A percentile compares a stretch with the other conserved stretches of the same genome.
These are phyloP conservation scores for Groenewaldozyma auringiensis DNA, from an alignment of 1,139 yeast genomes.

Conservation along the genomic window DNA sequence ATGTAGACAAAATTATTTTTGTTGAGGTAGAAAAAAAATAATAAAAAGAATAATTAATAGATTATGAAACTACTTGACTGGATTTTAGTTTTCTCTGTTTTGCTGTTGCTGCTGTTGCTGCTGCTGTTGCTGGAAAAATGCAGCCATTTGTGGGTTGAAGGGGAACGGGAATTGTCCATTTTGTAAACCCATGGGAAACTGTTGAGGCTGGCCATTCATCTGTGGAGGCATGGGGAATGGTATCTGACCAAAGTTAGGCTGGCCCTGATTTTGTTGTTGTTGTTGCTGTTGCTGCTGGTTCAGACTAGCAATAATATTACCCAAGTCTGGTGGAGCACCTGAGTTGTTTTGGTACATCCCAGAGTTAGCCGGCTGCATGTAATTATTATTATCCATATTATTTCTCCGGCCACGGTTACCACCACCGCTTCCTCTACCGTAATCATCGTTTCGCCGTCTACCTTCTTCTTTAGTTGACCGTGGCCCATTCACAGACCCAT, in stretches of 20 bases:
- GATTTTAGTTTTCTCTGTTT: neutral
- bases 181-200: constrained; percentile 3
- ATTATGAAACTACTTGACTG: too few species aligned
- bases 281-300: constrained; percentile 12
- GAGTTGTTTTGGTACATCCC: neutral
- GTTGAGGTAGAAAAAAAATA: neutral
- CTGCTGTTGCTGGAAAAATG: constrained; percentile 18
- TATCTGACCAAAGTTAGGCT: constrained; percentile 1
- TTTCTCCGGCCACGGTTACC: constrained; percentile 9
- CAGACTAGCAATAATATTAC: constrained; percentile 15
- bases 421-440: too few species aligned
- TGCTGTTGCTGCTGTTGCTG: constrained; percentile 14
- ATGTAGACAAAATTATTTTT: too few species aligned
- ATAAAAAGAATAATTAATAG: too few species aligned
- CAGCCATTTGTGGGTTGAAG: constrained; percentile 16
- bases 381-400: constrained; percentile 4
- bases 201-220: neutral
- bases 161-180: constrained; percentile 13
- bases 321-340: constrained; percentile 15
- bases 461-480: constrained; percentile 46
- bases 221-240: neutral
- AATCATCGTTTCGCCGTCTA: neutral
- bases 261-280: constrained; percentile 7
- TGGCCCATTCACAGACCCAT: constrained; percentile 80
- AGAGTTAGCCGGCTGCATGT: constrained; percentile 3